phyloP scores from a whole-genome alignment of 768 basidiomycete species.

The Boletellus emodensis region DNA sequence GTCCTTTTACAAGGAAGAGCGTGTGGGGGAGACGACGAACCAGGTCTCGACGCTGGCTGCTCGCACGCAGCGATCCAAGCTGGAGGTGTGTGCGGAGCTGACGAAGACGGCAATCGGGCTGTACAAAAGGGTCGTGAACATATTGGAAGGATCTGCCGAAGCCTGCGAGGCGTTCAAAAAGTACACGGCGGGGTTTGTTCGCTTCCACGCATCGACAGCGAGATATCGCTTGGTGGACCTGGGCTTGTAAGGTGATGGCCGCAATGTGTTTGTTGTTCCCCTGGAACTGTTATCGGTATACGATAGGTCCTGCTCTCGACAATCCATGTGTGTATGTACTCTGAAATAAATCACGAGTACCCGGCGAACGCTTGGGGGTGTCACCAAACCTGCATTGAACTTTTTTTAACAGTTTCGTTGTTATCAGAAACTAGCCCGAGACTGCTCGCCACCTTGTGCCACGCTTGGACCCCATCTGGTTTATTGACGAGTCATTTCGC shows the following conservation, averaged over 20 bases:
- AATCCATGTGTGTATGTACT: too few species aligned
- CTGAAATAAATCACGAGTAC: too few species aligned
- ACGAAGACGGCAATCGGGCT: conserved; percentile 24
- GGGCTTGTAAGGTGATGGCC: conserved; percentile 1
- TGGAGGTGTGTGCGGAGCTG: conserved; percentile 23
- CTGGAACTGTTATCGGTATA: too few species aligned
- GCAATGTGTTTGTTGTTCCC: too few species aligned
- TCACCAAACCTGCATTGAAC: too few species aligned
- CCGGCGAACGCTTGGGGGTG: too few species aligned
- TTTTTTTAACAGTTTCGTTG: too few species aligned
- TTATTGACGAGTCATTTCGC: too few species aligned
- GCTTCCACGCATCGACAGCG: conserved; percentile 24
- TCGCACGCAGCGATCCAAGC: conserved; percentile 22
- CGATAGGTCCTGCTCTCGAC: too few species aligned
- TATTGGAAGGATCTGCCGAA: conserved; percentile 14
- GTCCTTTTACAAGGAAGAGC: conserved; percentile 42
- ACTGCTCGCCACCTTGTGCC: too few species aligned
- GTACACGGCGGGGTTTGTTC: conserved; percentile 23
- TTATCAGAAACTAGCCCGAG: too few species aligned
- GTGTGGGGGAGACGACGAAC: conserved; percentile 32
- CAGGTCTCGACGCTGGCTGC: conserved; percentile 33
- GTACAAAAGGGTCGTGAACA: conserved; percentile 24
- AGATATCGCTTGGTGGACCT: conserved; percentile 27
- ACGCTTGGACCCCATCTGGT: too few species aligned
- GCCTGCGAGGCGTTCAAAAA: conserved; percentile 18